Evolutionary conservation across 2,329 filamentous ascomycete species (phyloP), one percentile per base, ranked within the genome.

Genomic region (Teratosphaeriaceae sp.): DNA sequence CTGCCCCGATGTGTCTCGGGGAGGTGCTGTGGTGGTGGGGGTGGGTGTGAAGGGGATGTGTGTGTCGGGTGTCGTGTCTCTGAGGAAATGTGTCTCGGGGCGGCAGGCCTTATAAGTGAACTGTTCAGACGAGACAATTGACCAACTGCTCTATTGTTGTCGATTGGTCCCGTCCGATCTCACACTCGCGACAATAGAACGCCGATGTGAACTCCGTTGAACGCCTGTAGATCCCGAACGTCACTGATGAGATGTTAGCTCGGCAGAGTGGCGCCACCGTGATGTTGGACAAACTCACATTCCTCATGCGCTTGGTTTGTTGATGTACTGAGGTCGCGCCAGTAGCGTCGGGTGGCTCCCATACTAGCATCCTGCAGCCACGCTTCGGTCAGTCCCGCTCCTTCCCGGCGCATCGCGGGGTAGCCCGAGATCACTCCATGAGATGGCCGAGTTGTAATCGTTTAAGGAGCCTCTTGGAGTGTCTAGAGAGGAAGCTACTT

Each of bases 311-410:
- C 11, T 3, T 3, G 13, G 23, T 18, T 33, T 41, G 38, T 41
- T 41, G 38, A 40, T 26, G 37, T 22, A n/a, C n/a, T n/a, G 20
- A 40, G 22, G 37, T 38, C 36, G 36, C 22, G 36, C 20, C 5
- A 9, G 12, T 33, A 15, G 19, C n/a, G n/a, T n/a, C n/a, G n/a
- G n/a, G n/a, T n/a, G n/a, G n/a, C n/a, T n/a, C n/a, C n/a, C n/a
- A n/a, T n/a, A n/a, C n/a, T n/a, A n/a, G n/a, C n/a, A n/a, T n/a
- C n/a, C n/a, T n/a, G n/a, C n/a, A n/a, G n/a, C n/a, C n/a, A n/a
- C n/a, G n/a, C n/a, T n/a, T n/a, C n/a, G n/a, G n/a, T n/a, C n/a
- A n/a, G n/a, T n/a, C n/a, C n/a, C n/a, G n/a, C n/a, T n/a, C n/a
- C n/a, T n/a, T n/a, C n/a, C n/a, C n/a, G n/a, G n/a, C n/a, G n/a